A percentile compares a stretch with the other conserved stretches of the same genome.
Conservation (phyloP, 2,329 filamentous ascomycete species). For the Elsinoe fawcettii region DNA sequence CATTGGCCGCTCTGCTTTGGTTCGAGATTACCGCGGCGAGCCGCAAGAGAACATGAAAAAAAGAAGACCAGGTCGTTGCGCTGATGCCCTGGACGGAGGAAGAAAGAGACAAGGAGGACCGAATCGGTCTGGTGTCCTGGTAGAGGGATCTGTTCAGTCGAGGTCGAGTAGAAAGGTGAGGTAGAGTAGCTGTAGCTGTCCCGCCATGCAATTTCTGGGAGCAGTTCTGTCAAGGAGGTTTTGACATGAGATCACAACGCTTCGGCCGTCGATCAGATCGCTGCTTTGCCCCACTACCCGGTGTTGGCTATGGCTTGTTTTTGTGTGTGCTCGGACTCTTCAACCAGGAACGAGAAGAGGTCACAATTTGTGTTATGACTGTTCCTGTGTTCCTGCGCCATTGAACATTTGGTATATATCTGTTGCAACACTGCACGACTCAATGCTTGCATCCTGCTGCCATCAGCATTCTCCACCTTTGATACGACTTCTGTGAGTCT, state of each 20-base stretch:
- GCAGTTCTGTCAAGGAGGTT: background rate
- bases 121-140: background rate
- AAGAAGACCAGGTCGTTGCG: background rate
- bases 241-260: constrained; percentile 11
- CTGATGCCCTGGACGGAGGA: background rate
- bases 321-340: background rate
- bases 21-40: constrained; percentile 4
- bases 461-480: background rate
- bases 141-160: background rate
- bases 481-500: background rate
- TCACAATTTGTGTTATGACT: background rate
- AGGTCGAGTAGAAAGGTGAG: background rate
- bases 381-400: background rate
- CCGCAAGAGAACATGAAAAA: background rate
- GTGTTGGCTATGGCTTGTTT: background rate
- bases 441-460: background rate
- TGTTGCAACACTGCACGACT: background rate
- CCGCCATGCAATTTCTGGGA: constrained; percentile 1
- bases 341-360: background rate
- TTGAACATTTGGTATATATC: constrained; percentile 1
- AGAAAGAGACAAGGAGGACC: background rate
- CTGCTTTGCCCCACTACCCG: constrained; percentile 2
- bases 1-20: constrained; percentile 33
- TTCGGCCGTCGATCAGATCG: constrained; percentile 4
- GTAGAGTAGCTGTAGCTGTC: constrained; percentile 1